Base-by-base conservation (phyloP, 2,329 filamentous ascomycete species). In the Cyphellophora attinorum region DNA sequence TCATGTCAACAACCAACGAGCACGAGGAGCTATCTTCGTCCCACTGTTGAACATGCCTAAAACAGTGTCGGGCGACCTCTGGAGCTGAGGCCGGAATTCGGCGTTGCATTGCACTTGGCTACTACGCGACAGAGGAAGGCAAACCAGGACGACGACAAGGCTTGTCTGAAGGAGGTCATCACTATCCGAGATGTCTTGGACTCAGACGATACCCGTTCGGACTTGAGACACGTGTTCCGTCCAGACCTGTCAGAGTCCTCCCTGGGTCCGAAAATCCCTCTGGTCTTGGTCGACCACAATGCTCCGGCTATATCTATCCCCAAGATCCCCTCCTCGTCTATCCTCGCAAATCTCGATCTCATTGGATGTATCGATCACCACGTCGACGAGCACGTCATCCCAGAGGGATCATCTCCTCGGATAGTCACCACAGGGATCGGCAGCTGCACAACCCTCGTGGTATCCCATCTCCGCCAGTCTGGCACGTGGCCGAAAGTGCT, bases 351-450 rank as follows among this genome's bases (percentile, higher is more conserved):
- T 8, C 21, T 25, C 21, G 21, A 25, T 8, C 8, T 25, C n/a
- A 49, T 61, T 3, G 73, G 69, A 4, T 70, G 69, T 29, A 71
- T 80, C 35, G 75, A 80, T 48, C 75, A 80, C 48, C 76, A 79
- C 45, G 64, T 68, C 3, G 73, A 79, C 35, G 75, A 80, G 47
- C 41, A 57, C 11, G 66, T 61, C 35, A 61, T 77, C 3, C 61
- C 69, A 0, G 23, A 51, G 8, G 51, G 60, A 3, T 51, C 53
- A 3, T 59, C 69, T 23, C 72, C 70, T 6, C 58, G 67, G 16
- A 55, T 74, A 14, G 67, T 79, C 23, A 58, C 64, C 29, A 70
- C 68, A 14, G 61, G 63, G 11, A 58, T 62, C 10, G 75, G 74
- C 2, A 77, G 73, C 41, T 79, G 75, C 51, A 66, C 65, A 6